Base-by-base conservation (phyloP, 805 yeast genomes). In the Candida michaelii region DNA sequence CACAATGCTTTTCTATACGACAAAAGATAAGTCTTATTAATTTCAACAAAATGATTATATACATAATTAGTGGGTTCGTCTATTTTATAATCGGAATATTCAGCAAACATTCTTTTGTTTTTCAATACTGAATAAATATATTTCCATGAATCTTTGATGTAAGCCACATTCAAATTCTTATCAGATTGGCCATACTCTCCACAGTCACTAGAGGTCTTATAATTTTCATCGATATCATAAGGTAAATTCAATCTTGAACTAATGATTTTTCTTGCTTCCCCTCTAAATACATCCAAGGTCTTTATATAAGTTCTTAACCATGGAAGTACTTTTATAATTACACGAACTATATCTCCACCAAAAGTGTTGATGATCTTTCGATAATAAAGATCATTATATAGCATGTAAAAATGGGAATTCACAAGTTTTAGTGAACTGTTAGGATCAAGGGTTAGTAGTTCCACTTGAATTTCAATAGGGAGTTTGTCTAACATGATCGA, bases 91-190 rank as follows among this genome's bases (percentile, higher is more conserved):
- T 69, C 72, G 4, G 60, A 45, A 33, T 62, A 60, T 33, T 75
- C 77, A 13, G 82, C 79, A 56, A 73, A 80, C 21, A 80, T 50
- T 31, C 84, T 58, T 37, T 78, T 69, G 51, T 77, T 79, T 46
- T 67, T 69, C 43, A 77, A 58, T 6, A 82, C 59, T 0, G 77
- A 69, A 46, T 74, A 77, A 1, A 79, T 63, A 21, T 80, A 60
- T 47, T 62, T 66, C 84, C 85, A 82, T 0, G 81, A 75, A 55
- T 78, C 83, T 42, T 63, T 65, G 11, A 77, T 54, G 46, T 54
- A 76, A 42, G 49, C 45, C 17, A 55, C 51, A 41, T 64, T 49
- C 13, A 63, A 49, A 5, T 58, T 56, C 38, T 53, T 54, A 11
- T 29, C 47, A 14, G 19, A 43, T 29, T 48, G 44, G 4, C 30